Evolutionary conservation across 2,329 filamentous ascomycete species (phyloP).

Genomic region (Cladosporium sp.): DNA sequence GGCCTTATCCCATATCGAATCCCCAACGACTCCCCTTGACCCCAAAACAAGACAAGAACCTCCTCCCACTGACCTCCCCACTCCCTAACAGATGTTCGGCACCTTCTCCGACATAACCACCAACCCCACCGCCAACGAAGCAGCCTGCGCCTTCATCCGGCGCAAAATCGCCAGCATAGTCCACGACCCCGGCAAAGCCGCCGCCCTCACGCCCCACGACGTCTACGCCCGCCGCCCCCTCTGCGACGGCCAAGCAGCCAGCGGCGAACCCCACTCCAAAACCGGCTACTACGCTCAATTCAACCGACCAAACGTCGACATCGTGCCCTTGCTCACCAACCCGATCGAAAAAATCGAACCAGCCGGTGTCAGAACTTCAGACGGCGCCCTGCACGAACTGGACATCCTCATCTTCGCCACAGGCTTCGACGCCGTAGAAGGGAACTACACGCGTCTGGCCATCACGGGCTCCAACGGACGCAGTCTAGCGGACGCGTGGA

Average conservation of each 20-base stretch:
- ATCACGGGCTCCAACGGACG: slow-evolving; percentile 28
- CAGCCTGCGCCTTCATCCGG: slow-evolving; percentile 46
- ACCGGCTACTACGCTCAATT: slow-evolving; percentile 32
- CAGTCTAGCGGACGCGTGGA: slow-evolving; percentile 34
- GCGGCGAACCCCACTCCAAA: too few species aligned
- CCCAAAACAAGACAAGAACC: too few species aligned
- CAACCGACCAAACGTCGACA: slow-evolving; percentile 23
- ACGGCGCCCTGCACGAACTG: slow-evolving; percentile 21
- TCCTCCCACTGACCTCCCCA: too few species aligned
- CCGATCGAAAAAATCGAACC: slow-evolving; percentile 41
- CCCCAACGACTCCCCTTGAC: too few species aligned
- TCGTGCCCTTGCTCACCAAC: slow-evolving; percentile 29
- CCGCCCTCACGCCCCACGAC: slow-evolving; percentile 57
- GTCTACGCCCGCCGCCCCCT: slow-evolving; percentile 59
- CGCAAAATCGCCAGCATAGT: slow-evolving; percentile 29
- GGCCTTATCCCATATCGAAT: too few species aligned
- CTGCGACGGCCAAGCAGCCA: too few species aligned
- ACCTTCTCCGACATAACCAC: slow-evolving; percentile 35
- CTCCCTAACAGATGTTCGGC: too few species aligned
- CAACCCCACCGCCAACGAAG: slow-evolving; percentile 47
- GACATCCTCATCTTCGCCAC: slow-evolving; percentile 38
- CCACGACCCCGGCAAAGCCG: slow-evolving; percentile 51
- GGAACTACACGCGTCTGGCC: slow-evolving; percentile 31
- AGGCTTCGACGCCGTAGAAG: slow-evolving; percentile 35
- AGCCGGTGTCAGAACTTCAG: slow-evolving; percentile 20